phyloP scores from a whole-genome alignment of 2,329 filamentous ascomycete genomes.

The Cercospora berteroae region DNA sequence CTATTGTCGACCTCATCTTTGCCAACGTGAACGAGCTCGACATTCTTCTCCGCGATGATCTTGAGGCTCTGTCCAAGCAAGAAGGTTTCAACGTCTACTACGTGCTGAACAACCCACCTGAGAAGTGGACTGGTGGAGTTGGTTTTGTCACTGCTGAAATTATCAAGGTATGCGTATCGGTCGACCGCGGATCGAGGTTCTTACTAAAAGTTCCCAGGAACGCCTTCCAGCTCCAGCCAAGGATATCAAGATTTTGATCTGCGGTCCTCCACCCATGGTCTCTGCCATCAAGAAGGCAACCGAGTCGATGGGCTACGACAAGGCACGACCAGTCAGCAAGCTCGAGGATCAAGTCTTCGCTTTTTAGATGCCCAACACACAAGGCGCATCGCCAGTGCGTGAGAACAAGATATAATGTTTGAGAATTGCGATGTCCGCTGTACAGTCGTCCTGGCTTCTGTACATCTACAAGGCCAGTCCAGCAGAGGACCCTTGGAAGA shows the following conservation, averaged over 20 bases:
- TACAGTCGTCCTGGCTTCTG: not conserved
- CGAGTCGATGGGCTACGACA: slow-evolving; percentile 83
- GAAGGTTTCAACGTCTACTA: slow-evolving; percentile 91
- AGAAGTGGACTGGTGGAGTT: slow-evolving; percentile 86
- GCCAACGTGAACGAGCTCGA: slow-evolving; percentile 93
- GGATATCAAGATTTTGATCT: slow-evolving; percentile 91
- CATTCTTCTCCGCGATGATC: slow-evolving; percentile 87
- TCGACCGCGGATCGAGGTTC: slow-evolving; percentile 25
- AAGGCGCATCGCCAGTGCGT: not conserved
- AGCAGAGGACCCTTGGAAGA: not conserved
- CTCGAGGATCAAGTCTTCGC: slow-evolving; percentile 97
- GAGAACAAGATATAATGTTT: not conserved
- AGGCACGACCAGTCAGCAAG: slow-evolving; percentile 94
- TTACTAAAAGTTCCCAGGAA: slow-evolving; percentile 51
- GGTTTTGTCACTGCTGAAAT: slow-evolving; percentile 95
- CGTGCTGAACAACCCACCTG: slow-evolving; percentile 91
- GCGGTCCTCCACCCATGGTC: slow-evolving; percentile 95
- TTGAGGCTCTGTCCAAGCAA: slow-evolving; percentile 73
- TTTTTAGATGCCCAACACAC: slow-evolving; percentile 56
- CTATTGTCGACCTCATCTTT: slow-evolving; percentile 91
- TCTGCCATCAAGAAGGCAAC: slow-evolving; percentile 95
- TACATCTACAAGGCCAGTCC: not conserved
- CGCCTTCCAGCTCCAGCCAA: slow-evolving; percentile 76
- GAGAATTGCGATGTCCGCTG: not conserved
- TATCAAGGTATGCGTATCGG: slow-evolving; percentile 62